These are phyloP conservation scores for Rhizopogon roseolus DNA, from an alignment of 768 basidiomycete genomes.

Conservation along the genomic window DNA sequence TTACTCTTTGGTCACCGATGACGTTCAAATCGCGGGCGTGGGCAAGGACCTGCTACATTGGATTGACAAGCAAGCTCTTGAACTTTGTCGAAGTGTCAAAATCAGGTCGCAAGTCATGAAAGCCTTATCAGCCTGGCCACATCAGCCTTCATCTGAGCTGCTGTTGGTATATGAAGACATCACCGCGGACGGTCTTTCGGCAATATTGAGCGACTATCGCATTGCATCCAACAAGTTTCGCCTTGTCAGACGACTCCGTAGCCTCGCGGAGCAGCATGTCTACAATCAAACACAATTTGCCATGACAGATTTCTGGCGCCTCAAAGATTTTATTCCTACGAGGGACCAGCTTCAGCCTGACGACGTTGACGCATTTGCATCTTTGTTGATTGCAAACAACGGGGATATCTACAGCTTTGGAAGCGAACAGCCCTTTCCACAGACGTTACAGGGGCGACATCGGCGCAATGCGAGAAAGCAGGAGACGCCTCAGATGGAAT, in stretches of 20 bases:
- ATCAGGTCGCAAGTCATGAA: slow-evolving; percentile 41
- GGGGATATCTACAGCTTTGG: slow-evolving; percentile 62
- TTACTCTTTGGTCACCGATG: slow-evolving; percentile 33
- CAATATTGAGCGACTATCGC: slow-evolving; percentile 52
- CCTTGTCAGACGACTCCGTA: slow-evolving; percentile 59
- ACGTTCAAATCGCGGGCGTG: slow-evolving; percentile 24
- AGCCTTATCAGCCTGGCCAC: slow-evolving; percentile 76
- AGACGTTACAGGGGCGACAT: slow-evolving; percentile 38
- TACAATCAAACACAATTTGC: slow-evolving; percentile 46
- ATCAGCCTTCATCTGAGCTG: slow-evolving; percentile 47
- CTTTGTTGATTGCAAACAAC: slow-evolving; percentile 51
- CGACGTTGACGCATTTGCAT: slow-evolving; percentile 70
- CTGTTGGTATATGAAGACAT: slow-evolving; percentile 40
- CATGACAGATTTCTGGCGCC: slow-evolving; percentile 71
- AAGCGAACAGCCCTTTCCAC: slow-evolving; percentile 40
- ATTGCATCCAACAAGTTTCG: slow-evolving; percentile 75
- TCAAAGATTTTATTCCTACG: slow-evolving; percentile 73
- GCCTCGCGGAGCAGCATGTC: slow-evolving; percentile 35
- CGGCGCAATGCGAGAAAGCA: slow-evolving; percentile 7
- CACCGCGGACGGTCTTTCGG: slow-evolving; percentile 42
- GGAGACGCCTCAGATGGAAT: slow-evolving; percentile 14
- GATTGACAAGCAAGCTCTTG: slow-evolving; percentile 53
- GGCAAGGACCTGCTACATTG: slow-evolving; percentile 53
- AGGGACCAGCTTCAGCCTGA: slow-evolving; percentile 50
- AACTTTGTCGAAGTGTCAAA: slow-evolving; percentile 33